A percentile compares a stretch with the other conserved stretches of the same genome.
These are phyloP conservation scores for Macrophomina phaseolina DNA, from an alignment of 2,329 filamentous ascomycete species.

Conservation along the genomic window DNA sequence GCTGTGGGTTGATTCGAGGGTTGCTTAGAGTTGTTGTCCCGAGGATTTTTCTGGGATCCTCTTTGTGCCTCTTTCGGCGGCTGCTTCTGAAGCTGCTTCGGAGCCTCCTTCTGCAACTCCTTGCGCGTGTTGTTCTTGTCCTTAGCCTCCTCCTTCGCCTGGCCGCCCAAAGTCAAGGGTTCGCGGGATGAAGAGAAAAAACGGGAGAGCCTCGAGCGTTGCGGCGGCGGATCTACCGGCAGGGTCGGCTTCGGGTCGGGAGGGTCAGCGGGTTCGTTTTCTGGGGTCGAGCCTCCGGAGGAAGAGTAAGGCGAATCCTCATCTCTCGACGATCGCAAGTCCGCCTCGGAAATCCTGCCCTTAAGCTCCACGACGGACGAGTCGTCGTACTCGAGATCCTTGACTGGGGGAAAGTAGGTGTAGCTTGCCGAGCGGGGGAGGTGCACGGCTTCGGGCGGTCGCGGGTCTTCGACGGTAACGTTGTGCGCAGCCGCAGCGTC, in stretches of 20 bases:
- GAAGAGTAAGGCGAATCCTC: slow-evolving; percentile 47
- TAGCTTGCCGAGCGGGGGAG: slow-evolving; percentile 48
- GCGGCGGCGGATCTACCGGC: neutral
- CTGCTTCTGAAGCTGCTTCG: slow-evolving; percentile 14
- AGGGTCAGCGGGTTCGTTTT: slow-evolving; percentile 43
- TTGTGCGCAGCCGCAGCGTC: slow-evolving; percentile 16
- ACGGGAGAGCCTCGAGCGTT: slow-evolving; percentile 35
- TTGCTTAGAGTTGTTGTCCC: neutral
- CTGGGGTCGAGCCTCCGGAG: slow-evolving; percentile 53
- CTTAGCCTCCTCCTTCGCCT: slow-evolving; percentile 15
- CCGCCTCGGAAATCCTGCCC: slow-evolving; percentile 40
- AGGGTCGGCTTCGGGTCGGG: slow-evolving; percentile 30
- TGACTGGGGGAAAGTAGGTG: slow-evolving; percentile 48
- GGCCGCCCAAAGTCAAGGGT: neutral
- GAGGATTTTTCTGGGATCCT: neutral
- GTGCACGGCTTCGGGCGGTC: slow-evolving; percentile 35
- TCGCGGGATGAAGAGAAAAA: slow-evolving; percentile 23
- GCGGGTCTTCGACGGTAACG: slow-evolving; percentile 29
- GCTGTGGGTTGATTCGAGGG: neutral
- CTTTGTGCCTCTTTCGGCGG: slow-evolving; percentile 15
- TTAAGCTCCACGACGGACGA: slow-evolving; percentile 38
- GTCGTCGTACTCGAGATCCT: slow-evolving; percentile 41
- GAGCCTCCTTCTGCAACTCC: slow-evolving; percentile 2
- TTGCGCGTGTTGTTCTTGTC: slow-evolving; percentile 15
- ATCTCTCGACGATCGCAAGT: slow-evolving; percentile 35